Percentiles rank a stretch among this genome's conserved stretches.
These are phyloP conservation scores for Climacium dendroides DNA, from an alignment of 225 moss, liverwort and hornwort genomes.

Conservation along the genomic window DNA sequence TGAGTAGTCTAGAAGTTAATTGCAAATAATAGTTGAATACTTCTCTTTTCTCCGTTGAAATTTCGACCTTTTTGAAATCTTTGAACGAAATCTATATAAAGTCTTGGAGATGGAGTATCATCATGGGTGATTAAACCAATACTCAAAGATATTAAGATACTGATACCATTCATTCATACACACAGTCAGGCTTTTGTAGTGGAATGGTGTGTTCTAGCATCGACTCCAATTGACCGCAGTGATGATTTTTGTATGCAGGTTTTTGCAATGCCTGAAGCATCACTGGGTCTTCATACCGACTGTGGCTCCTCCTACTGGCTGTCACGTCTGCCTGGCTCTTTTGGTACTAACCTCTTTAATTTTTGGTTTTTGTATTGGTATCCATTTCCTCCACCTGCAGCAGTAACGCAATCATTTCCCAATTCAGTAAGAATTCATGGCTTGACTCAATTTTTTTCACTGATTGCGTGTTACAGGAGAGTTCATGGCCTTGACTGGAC, in stretches of 20 bases:
- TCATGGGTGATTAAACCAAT: neutral
- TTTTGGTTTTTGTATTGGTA: neutral
- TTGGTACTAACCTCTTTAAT: constrained; percentile 29
- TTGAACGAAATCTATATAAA: neutral
- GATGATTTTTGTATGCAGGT: constrained; percentile 14
- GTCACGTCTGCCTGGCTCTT: constrained; percentile 54
- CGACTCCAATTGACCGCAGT: neutral
- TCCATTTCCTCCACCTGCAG: neutral
- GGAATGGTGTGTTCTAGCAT: neutral
- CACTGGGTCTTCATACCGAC: constrained; percentile 80
- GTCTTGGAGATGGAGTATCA: neutral
- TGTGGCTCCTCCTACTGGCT: constrained; percentile 92
- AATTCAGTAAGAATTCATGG: neutral
- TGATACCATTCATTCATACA: neutral
- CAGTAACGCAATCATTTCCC: neutral
- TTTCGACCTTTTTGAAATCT: neutral
- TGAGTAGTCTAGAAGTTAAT: neutral
- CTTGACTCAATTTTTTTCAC: neutral
- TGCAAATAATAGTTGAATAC: neutral
- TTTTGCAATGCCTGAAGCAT: constrained; percentile 98
- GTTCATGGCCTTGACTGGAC: constrained; percentile 69
- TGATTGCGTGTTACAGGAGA: constrained; percentile 36
- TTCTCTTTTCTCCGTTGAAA: neutral
- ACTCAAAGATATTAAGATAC: neutral
- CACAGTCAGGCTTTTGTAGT: neutral